Base-by-base conservation (phyloP, 2,329 filamentous ascomycete species). In the Aotearoamyces nothofagi region DNA sequence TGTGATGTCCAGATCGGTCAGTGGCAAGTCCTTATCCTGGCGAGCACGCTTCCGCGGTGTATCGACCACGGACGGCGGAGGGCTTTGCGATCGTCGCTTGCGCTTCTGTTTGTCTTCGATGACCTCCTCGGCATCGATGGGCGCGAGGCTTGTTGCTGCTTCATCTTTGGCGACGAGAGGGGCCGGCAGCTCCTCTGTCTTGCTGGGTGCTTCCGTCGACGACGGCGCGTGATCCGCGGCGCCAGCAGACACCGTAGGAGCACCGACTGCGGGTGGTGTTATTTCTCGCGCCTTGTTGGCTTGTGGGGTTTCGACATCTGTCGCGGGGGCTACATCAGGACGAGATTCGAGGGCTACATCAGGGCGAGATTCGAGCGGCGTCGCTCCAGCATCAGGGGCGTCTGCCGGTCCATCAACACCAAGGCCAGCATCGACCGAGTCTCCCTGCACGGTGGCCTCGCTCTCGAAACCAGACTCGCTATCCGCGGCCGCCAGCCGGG, bases 71-170 rank as follows among this genome's bases (percentile, higher is more conserved):
- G 58, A 62, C 6, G 66, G 66, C 12, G 64, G 56, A 19, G 74
- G 75, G 32, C 63, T 78, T 32, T 61, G 58, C 24, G 72, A 80
- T 40, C 72, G 63, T 40, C 73, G 68, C 50, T 78, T 80, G 36
- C 75, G 63, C 51, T 76, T 79, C 40, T 68, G 67, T 22, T 57
- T 56, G 39, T 75, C 70, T 36, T 68, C 60, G 17, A 55, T 40
- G 22, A 53, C 40, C 41, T 45, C 43, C 15, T 39, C 37, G n/a
- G 43, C 36, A 20, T 51, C 50, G 9, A 46, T 38, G 7, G 44
- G 39, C 5, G 46, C 34, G 2, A 41, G 22, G 6, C 33, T 22
- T 3, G 39, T 33, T 16, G 26, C 24, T 19, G 37, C 29, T 4
- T 17, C 26, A 9, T 43, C 38, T n/a, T 20, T 24, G 15, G 30